These are phyloP conservation scores for Biancaea sappan DNA, from an alignment of 306 rosid species.

Conservation along the genomic window DNA sequence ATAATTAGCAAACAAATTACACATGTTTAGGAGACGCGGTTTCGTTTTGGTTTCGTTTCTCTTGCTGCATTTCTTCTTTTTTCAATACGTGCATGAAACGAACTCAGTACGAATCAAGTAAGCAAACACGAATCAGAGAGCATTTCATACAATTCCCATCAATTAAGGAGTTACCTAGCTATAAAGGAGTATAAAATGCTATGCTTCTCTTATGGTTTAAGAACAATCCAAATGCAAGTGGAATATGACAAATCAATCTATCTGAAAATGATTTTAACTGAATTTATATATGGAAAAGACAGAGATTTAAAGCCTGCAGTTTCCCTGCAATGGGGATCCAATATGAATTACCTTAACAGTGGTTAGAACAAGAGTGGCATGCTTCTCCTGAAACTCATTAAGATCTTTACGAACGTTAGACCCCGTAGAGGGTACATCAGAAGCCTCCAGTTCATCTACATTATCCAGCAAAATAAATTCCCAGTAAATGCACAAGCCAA, in stretches of 20 bases:
- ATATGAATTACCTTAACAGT: slow-evolving; percentile 71
- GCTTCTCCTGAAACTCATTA: slow-evolving; percentile 94
- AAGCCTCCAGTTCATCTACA: slow-evolving; percentile 73
- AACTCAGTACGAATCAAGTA: background rate
- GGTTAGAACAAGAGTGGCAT: slow-evolving; percentile 87
- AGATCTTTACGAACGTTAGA: slow-evolving; percentile 95
- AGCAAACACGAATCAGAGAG: background rate
- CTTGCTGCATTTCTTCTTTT: background rate
- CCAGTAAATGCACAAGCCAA: slow-evolving; percentile 10
- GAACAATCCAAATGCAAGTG: background rate
- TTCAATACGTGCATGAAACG: background rate
- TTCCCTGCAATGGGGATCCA: background rate
- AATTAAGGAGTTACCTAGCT: background rate
- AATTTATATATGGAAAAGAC: background rate
- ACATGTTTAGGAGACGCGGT: background rate
- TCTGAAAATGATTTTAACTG: background rate
- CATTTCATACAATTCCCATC: background rate
- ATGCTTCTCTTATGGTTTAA: background rate
- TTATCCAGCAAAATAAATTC: slow-evolving; percentile 22
- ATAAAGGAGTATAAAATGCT: background rate
- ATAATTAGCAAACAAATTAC: slow-evolving; percentile 12
- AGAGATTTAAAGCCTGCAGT: background rate
- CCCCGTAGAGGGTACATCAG: slow-evolving; percentile 56
- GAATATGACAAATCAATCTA: background rate
- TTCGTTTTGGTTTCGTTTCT: background rate